phyloP scores from a whole-genome alignment of 1,284 basidiomycete genomes.

The Apiotrichum mycotoxinovorans region DNA sequence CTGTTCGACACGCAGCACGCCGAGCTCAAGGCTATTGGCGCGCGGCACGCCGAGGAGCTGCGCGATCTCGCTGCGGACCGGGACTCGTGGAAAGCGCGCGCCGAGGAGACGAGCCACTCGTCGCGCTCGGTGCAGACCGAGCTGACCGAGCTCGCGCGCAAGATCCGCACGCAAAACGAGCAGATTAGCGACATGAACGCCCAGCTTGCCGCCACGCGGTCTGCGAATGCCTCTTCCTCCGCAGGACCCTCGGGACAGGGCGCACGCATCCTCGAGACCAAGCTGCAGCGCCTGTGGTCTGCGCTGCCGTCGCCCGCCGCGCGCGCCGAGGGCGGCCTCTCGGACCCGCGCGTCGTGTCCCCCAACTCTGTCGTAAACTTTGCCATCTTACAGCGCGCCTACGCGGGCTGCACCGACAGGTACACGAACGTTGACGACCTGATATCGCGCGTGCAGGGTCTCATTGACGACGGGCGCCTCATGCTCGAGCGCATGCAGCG shows the following conservation, averaged over 20 bases:
- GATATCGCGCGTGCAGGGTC: conserved; percentile 66
- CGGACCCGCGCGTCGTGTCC: conserved; percentile 56
- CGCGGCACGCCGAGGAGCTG: conserved; percentile 35
- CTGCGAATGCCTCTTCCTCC: neutral
- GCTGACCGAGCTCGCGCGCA: conserved; percentile 15
- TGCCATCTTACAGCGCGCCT: conserved; percentile 45
- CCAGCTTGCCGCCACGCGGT: conserved; percentile 19
- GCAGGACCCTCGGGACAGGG: too few relatives aligned
- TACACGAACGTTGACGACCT: conserved; percentile 62
- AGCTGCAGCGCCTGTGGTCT: conserved; percentile 68
- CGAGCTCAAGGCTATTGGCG: conserved; percentile 55
- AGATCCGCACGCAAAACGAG: conserved; percentile 31
- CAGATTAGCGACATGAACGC: conserved; percentile 17
- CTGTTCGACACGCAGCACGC: conserved; percentile 53
- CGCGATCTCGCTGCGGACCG: conserved; percentile 56
- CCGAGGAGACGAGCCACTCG: conserved; percentile 52
- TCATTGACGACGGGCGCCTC: conserved; percentile 73
- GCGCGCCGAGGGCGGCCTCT: conserved; percentile 62
- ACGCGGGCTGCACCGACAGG: conserved; percentile 23
- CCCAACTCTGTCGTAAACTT: conserved; percentile 45
- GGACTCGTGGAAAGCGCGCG: conserved; percentile 56
- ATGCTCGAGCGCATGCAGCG: conserved; percentile 76
- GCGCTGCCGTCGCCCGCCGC: conserved; percentile 73
- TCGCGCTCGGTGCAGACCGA: conserved; percentile 8
- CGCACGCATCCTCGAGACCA: conserved; percentile 37